Base-by-base conservation (phyloP, 805 yeast species). In the Starmerella bacillaris region DNA sequence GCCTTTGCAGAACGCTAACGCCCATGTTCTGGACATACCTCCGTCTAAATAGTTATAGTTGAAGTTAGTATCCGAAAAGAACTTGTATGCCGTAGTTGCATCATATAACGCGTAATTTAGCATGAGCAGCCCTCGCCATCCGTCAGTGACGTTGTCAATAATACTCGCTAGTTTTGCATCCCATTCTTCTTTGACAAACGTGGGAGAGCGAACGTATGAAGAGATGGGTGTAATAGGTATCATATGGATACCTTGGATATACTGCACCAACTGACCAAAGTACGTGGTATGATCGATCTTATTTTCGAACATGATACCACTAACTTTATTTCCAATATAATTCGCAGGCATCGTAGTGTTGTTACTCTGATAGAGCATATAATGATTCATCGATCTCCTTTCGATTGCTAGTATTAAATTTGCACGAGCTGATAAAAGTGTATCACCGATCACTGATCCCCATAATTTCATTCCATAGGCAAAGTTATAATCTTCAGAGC, bases 1-100 rank as follows among this genome's bases (percentile, higher is more conserved):
- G 7, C 44, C 89, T 21, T 38, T 37, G 33, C 78, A 62, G 48
- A 68, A 79, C 0, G 89, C 72, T 39, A 80, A 59, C 1, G 82
- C 68, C 92, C 93, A 82, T 0, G 94, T 74, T 39, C 72, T 60
- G 18, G 84, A 71, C 66, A 77, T 79, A 1, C 94, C 94, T 39
- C 66, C 65, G 50, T 83, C 94, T 33, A 83, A 66, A 44, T 64
- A 65, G 4, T 55, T 48, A 14, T 57, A 56, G 27, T 61, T 52
- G 63, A 78, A 80, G 30, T 56, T 58, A 2, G 60, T 40, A 24
- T 64, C 45, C 3, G 70, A 48, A 51, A 78, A 79, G 55, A 74
- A 79, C 1, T 53, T 42, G 49, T 69, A 76, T 0, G 86, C 62
- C 1, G 64, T 40, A 27, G 51, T 45, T 1, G 94, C 84, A 49